phyloP scores from a whole-genome alignment of 1,284 basidiomycete species.

The Rhizoctonia solani region DNA sequence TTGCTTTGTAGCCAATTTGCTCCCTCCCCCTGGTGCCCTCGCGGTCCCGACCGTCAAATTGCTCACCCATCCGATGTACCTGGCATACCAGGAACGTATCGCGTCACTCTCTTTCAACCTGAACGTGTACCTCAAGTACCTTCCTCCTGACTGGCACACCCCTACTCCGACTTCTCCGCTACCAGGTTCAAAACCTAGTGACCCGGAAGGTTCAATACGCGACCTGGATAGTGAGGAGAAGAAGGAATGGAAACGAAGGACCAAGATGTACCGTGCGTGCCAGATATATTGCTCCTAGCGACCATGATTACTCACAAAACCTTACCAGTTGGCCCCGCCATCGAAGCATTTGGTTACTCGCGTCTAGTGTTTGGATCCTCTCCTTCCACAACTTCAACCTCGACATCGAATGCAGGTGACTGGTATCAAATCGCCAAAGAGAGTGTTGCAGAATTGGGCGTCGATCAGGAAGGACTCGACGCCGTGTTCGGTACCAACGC shows the following conservation, averaged over 20 bases:
- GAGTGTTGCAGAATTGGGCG: conserved; percentile 78
- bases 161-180: conserved; percentile 60
- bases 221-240: conserved; percentile 57
- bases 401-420: conserved; percentile 56
- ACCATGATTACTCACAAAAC: background rate
- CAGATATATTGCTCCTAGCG: background rate
- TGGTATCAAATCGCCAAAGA: conserved; percentile 85
- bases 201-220: conserved; percentile 45
- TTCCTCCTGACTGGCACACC: conserved; percentile 75
- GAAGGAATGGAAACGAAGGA: conserved; percentile 76
- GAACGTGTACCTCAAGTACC: conserved; percentile 73
- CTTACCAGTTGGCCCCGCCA: conserved; percentile 69
- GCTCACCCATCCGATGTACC: conserved; percentile 73
- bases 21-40: conserved; percentile 81
- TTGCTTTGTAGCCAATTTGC: conserved; percentile 65
- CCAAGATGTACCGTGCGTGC: conserved; percentile 87
- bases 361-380: conserved; percentile 61
- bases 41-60: conserved; percentile 73
- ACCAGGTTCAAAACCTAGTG: conserved; percentile 15
- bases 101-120: conserved; percentile 78
- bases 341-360: conserved; percentile 65
- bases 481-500: conserved; percentile 73
- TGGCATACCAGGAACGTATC: conserved; percentile 71
- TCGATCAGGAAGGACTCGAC: conserved; percentile 76
- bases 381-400: conserved; percentile 51